Percentiles rank a stretch among this genome's conserved stretches.
Evolutionary conservation across 371 early-diverging fungal genomes (phyloP).

Genomic region (Rhizopus microsporus): DNA sequence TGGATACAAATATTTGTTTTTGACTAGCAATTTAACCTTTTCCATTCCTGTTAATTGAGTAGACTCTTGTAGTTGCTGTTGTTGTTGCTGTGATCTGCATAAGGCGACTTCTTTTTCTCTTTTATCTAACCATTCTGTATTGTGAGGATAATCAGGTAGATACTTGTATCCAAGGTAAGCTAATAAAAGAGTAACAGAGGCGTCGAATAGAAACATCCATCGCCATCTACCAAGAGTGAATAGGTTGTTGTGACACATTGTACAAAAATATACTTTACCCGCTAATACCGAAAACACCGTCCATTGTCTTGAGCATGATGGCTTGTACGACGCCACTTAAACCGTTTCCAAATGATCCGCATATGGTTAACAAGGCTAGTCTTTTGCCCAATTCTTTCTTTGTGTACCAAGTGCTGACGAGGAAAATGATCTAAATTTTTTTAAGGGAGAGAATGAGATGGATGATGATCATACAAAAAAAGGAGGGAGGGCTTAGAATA

Average conservation of each 20-base stretch:
- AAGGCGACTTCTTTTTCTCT: conserved; percentile 34
- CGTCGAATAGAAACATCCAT: conserved; percentile 53
- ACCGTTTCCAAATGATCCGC: conserved; percentile 44
- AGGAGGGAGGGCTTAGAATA: neutral
- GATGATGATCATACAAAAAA: neutral
- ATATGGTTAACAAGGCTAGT: conserved; percentile 40
- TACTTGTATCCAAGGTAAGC: conserved; percentile 32
- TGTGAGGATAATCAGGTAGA: conserved; percentile 48
- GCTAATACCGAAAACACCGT: conserved; percentile 46
- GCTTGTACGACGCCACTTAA: conserved; percentile 50
- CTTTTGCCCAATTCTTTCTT: conserved; percentile 46
- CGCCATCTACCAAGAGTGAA: conserved; percentile 36
- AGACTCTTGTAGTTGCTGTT: neutral
- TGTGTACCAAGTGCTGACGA: conserved; percentile 55
- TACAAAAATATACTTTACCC: conserved; percentile 27
- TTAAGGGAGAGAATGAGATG: neutral
- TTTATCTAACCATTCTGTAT: conserved; percentile 41
- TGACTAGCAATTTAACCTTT: conserved; percentile 13
- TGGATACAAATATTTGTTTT: conserved; percentile 38
- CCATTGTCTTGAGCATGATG: conserved; percentile 45
- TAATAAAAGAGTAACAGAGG: conserved; percentile 31
- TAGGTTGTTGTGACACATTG: neutral
- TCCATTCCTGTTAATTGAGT: conserved; percentile 1
- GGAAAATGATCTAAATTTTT: conserved; percentile 39
- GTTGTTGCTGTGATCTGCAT: conserved; percentile 16